These are phyloP conservation scores for Vachellia collinsii DNA, from an alignment of 306 rosid genomes.

Conservation along the genomic window DNA sequence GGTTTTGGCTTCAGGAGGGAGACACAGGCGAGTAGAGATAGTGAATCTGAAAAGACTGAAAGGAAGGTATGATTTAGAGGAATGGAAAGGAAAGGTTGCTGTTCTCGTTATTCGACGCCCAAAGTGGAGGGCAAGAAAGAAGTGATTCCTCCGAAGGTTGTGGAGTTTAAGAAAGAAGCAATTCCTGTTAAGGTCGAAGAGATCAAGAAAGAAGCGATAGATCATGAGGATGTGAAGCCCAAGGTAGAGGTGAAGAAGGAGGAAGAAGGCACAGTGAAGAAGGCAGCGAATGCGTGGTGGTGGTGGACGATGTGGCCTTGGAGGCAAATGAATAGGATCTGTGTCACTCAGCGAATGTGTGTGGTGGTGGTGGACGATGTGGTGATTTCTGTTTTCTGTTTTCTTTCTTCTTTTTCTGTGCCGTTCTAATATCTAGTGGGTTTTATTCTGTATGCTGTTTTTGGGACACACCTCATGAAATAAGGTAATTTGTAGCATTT, in stretches of 20 bases:
- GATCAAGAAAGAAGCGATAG: not conserved
- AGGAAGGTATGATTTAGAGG: no score
- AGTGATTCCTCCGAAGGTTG: not conserved
- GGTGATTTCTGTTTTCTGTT: no score
- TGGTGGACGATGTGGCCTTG: not conserved
- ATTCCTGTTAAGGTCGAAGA: not conserved
- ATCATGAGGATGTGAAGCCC: no score
- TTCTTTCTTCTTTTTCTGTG: no score
- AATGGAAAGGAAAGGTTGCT: not conserved
- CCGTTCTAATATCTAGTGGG: no score
- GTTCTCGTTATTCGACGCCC: not conserved
- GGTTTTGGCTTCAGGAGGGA: not conserved
- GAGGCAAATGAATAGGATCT: not conserved
- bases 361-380: no score
- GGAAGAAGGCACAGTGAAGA: not conserved
- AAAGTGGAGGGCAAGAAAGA: not conserved
- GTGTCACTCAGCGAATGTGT: no score
- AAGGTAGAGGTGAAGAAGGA: not conserved
- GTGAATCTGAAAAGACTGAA: no score
- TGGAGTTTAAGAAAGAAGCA: not conserved
- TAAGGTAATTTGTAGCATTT: no score
- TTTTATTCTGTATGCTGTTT: no score
- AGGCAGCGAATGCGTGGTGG: not conserved
- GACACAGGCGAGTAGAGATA: not conserved
- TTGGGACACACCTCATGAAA: no score